Evolutionary conservation across 2,329 filamentous ascomycete species (phyloP).

Genomic region (Pestalotiopsis sp.): DNA sequence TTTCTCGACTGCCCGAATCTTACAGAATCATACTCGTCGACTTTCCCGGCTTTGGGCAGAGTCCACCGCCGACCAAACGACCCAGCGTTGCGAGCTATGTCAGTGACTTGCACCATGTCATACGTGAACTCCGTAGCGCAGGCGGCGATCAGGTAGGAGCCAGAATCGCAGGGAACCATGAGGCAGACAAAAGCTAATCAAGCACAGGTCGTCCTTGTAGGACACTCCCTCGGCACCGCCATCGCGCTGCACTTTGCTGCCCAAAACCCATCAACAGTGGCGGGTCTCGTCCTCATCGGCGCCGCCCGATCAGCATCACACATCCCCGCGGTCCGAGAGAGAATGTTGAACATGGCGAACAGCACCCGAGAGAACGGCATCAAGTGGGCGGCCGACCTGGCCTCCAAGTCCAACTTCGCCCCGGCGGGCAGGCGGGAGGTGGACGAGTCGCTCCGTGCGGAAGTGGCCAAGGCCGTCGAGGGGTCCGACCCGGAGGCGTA

Average conservation of each 20-base stretch:
- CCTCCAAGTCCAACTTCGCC: conserved; percentile 30
- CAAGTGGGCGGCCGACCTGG: conserved; percentile 25
- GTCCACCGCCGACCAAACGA: conserved; percentile 14
- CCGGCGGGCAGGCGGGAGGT: conserved; percentile 21
- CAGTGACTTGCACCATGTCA: conserved; percentile 26
- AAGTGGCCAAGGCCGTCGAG: conserved; percentile 30
- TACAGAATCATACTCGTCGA: conserved; percentile 25
- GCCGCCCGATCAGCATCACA: conserved; percentile 30
- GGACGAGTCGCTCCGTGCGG: conserved; percentile 11
- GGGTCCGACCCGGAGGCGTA: conserved; percentile 32
- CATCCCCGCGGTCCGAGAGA: conserved; percentile 30
- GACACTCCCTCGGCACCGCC: conserved; percentile 37
- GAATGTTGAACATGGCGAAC: conserved; percentile 30
- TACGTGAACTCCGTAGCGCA: conserved; percentile 15
- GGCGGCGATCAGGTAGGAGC: conserved; percentile 6
- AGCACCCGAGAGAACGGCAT: conserved; percentile 29
- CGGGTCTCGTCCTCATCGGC: conserved; percentile 33
- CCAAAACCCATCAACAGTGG: conserved; percentile 23
- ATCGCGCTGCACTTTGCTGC: conserved; percentile 37
- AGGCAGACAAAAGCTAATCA: background rate
- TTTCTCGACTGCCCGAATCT: conserved; percentile 17
- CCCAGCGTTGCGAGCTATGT: conserved; percentile 27
- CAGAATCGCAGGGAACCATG: background rate
- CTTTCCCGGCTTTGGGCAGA: conserved; percentile 30
- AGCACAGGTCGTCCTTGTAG: conserved; percentile 26